phyloP scores from a whole-genome alignment of 306 rosid species.

The Cucumis cinereus region DNA sequence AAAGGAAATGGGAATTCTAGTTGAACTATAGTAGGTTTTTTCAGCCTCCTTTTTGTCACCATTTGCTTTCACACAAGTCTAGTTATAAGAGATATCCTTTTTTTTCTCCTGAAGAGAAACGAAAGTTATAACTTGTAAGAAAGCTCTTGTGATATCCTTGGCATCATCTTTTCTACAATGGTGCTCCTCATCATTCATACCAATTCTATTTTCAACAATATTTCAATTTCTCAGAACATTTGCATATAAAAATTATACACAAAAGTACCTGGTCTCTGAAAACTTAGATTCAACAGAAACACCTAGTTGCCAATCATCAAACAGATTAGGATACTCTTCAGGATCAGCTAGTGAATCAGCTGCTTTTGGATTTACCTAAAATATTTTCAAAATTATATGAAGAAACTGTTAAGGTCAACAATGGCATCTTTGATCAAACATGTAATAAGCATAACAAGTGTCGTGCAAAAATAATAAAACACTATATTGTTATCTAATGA shows the following conservation, averaged over 20 bases:
- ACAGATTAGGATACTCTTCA: constrained; percentile 89
- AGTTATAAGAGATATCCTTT: neutral
- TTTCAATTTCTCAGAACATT: neutral
- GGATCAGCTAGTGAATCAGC: constrained; percentile 99
- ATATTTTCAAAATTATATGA: constrained; percentile 8
- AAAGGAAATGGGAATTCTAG: neutral
- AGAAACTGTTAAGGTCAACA: neutral
- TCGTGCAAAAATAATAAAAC: neutral
- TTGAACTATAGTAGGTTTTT: neutral
- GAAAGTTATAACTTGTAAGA: too few relatives aligned
- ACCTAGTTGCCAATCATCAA: constrained; percentile 93
- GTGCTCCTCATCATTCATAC: neutral
- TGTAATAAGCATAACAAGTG: neutral
- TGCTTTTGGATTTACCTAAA: constrained; percentile 76
- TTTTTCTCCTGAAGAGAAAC: too few relatives aligned
- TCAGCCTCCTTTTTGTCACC: neutral
- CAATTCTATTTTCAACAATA: neutral
- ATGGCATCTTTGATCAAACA: neutral
- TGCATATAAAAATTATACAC: neutral
- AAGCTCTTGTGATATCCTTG: neutral
- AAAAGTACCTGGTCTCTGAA: constrained; percentile 44
- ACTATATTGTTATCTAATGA: neutral
- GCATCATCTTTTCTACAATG: neutral
- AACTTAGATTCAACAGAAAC: constrained; percentile 72
- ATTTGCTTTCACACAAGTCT: neutral